These are phyloP conservation scores for Botrytis cinerea DNA, from an alignment of 2,329 filamentous ascomycete genomes.

Conservation along the genomic window DNA sequence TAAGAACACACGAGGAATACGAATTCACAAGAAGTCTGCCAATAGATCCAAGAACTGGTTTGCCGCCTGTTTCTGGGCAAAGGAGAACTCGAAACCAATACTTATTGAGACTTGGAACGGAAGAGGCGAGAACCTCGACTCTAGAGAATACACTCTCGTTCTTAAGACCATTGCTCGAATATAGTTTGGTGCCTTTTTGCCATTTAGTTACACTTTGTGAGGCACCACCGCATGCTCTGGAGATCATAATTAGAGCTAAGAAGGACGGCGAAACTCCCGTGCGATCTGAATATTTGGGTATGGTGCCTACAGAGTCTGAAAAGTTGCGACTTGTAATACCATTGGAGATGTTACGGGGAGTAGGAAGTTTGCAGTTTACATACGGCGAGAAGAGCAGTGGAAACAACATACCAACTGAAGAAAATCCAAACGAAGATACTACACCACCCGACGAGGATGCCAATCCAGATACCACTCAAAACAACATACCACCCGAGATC, in stretches of 20 bases:
- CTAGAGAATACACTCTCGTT: not conserved
- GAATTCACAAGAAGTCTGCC: not conserved
- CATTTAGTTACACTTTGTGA: not conserved
- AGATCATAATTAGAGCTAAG: not conserved
- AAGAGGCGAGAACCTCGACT: not conserved
- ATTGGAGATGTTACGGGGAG: not conserved
- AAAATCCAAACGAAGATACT: not conserved
- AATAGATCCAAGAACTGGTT: not conserved
- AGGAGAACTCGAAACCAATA: not conserved
- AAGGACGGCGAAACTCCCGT: not conserved
- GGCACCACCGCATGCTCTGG: not conserved
- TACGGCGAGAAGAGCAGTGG: not conserved
- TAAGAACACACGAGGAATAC: not conserved
- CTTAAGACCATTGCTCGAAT: not conserved
- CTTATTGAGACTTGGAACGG: not conserved
- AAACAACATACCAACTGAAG: not conserved
- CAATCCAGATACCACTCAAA: not conserved
- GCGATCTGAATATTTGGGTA: not conserved
- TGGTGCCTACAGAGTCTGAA: not conserved
- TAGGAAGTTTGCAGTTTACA: not conserved
- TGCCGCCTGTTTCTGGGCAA: not conserved
- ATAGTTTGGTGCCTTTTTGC: slow-evolving; percentile 6
- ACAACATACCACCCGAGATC: not conserved
- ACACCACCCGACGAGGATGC: not conserved
- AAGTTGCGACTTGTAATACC: not conserved